Evolutionary conservation across 805 yeast genomes (phyloP).

Genomic region (Wickerhamomyces bisporus): DNA sequence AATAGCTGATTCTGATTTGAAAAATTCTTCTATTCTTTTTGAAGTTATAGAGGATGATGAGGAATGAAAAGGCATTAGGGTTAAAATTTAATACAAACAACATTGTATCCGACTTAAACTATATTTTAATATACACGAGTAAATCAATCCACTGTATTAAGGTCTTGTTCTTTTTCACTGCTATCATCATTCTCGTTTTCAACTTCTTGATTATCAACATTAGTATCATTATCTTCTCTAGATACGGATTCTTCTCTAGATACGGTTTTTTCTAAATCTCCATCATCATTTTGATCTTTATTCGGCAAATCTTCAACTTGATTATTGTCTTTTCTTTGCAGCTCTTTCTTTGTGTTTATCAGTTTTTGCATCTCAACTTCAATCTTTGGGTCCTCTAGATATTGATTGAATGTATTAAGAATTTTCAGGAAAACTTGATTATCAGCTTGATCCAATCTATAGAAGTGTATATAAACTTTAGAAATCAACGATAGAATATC

Average conservation of each 20-base stretch:
- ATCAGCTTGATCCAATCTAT: constrained; percentile 29
- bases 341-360: constrained; percentile 30
- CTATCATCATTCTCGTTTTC: no score
- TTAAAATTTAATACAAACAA: not conserved
- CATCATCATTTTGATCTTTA: no score
- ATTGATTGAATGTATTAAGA: constrained; percentile 33
- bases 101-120: no score
- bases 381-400: constrained; percentile 32
- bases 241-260: no score
- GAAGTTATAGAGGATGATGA: constrained; percentile 14
- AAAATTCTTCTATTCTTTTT: constrained; percentile 9
- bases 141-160: no score
- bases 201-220: no score
- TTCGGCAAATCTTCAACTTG: no score
- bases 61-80: not conserved
- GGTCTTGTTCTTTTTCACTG: no score
- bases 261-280: no score
- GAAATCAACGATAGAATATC: constrained; percentile 66
- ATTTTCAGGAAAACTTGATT: constrained; percentile 34
- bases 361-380: constrained; percentile 34
- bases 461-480: constrained; percentile 52
- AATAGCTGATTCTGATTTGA: constrained; percentile 65
- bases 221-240: no score
- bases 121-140: no score
- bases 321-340: constrained; percentile 17